Evolutionary conservation across 495 filamentous ascomycete genomes (phyloP).

Genomic region (Aspergillus bertholletiae): DNA sequence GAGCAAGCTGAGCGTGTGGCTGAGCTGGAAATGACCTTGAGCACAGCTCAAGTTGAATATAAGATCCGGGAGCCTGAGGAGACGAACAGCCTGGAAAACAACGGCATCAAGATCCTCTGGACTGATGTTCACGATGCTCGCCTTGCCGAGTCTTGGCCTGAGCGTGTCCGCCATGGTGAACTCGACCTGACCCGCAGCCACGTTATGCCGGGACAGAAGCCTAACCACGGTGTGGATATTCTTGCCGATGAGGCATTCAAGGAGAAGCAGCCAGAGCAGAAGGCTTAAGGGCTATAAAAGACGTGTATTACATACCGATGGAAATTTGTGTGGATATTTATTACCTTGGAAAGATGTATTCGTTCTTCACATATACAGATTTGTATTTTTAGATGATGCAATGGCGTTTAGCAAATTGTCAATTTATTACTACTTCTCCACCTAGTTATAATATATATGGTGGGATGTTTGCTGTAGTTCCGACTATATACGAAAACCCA

Average conservation of each 20-base stretch:
- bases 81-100: slow-evolving; percentile 21
- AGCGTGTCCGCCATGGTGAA: slow-evolving; percentile 60
- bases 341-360: slow-evolving; percentile 4
- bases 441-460: slow-evolving; percentile 15
- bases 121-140: slow-evolving; percentile 59
- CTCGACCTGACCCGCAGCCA: slow-evolving; percentile 34
- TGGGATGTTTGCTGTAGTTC: background rate
- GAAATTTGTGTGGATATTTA: background rate
- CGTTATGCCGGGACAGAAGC: slow-evolving; percentile 35
- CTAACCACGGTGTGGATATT: slow-evolving; percentile 22
- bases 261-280: slow-evolving; percentile 27
- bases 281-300: slow-evolving; percentile 3
- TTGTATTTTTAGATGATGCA: slow-evolving; percentile 58
- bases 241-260: slow-evolving; percentile 46
- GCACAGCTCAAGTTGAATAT: slow-evolving; percentile 22
- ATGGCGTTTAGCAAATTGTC: slow-evolving; percentile 29
- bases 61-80: slow-evolving; percentile 31
- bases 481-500: background rate
- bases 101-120: slow-evolving; percentile 64
- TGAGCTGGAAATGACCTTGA: slow-evolving; percentile 25
- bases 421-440: background rate
- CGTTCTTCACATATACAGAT: slow-evolving; percentile 32
- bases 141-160: slow-evolving; percentile 65
- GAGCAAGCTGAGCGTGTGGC: slow-evolving; percentile 31
- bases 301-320: background rate